Conservation (phyloP, 2,329 filamentous ascomycete species). For the Tothia fuscella region DNA sequence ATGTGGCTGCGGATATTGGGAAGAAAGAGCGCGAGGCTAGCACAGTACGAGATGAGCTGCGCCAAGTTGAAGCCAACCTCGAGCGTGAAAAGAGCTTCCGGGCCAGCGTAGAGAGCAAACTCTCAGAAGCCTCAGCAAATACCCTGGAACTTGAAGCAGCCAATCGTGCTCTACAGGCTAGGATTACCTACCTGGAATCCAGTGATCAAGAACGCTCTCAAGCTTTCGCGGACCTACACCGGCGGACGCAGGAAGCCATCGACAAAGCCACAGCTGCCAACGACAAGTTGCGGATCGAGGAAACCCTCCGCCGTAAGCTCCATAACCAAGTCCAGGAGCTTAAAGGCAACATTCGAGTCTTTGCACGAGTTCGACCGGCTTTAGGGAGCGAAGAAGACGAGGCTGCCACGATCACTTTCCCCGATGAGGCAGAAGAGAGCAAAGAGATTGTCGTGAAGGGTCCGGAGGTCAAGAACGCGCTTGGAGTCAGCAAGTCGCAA, state of each 20-base stretch:
- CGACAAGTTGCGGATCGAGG: conserved; percentile 79
- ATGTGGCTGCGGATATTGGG: conserved; percentile 38
- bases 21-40: conserved; percentile 43
- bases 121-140: conserved; percentile 29
- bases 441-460: conserved; percentile 78
- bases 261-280: conserved; percentile 56
- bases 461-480: conserved; percentile 69
- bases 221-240: conserved; percentile 70
- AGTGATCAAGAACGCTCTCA: conserved; percentile 82
- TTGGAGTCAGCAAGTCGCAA: conserved; percentile 65
- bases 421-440: conserved; percentile 67
- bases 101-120: conserved; percentile 43
- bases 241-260: conserved; percentile 66
- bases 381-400: conserved; percentile 48
- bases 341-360: conserved; percentile 96
- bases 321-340: conserved; percentile 98
- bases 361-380: conserved; percentile 83
- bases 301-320: conserved; percentile 77
- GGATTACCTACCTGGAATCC: conserved; percentile 81
- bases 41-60: conserved; percentile 37
- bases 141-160: conserved; percentile 55
- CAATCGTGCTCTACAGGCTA: conserved; percentile 62
- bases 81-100: conserved; percentile 51
- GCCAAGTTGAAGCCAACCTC: conserved; percentile 31
- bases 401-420: conserved; percentile 64